phyloP scores from a whole-genome alignment of 441 rosid species.

The Euphorbia schlechtendalii region DNA sequence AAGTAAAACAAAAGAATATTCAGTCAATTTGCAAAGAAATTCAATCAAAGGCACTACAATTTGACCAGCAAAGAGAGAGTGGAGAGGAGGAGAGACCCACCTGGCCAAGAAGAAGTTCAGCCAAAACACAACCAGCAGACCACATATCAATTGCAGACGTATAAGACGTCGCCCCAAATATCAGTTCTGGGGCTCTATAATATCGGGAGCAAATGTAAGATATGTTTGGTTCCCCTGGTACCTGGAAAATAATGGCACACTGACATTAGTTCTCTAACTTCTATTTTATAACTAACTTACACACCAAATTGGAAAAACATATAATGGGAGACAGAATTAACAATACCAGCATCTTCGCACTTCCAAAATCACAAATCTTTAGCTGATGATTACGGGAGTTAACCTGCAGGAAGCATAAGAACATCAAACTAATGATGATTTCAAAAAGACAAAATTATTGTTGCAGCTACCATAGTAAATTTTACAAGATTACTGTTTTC shows the following conservation, averaged over 20 bases:
- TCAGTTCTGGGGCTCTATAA: conserved; percentile 86
- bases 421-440: conserved; percentile 12
- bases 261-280: conserved; percentile 23
- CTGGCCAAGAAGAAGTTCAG: conserved; percentile 83
- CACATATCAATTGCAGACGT: conserved; percentile 83
- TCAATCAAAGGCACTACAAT: neutral
- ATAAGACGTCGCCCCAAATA: conserved; percentile 84
- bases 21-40: neutral
- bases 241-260: conserved; percentile 31
- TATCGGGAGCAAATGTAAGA: conserved; percentile 84
- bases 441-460: neutral
- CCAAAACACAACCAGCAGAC: conserved; percentile 82
- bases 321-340: neutral
- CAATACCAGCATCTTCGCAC: conserved; percentile 90
- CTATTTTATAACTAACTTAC: neutral
- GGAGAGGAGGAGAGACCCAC: conserved; percentile 27
- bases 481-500: neutral
- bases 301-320: neutral
- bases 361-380: conserved; percentile 88
- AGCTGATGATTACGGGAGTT: conserved; percentile 71
- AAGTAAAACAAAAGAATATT: neutral
- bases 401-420: conserved; percentile 42
- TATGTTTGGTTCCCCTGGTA: conserved; percentile 84
- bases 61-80: neutral
- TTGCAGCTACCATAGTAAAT: neutral